Evolutionary conservation across 2,329 filamentous ascomycete genomes (phyloP).

Genomic region (Penicillium capsulatum): DNA sequence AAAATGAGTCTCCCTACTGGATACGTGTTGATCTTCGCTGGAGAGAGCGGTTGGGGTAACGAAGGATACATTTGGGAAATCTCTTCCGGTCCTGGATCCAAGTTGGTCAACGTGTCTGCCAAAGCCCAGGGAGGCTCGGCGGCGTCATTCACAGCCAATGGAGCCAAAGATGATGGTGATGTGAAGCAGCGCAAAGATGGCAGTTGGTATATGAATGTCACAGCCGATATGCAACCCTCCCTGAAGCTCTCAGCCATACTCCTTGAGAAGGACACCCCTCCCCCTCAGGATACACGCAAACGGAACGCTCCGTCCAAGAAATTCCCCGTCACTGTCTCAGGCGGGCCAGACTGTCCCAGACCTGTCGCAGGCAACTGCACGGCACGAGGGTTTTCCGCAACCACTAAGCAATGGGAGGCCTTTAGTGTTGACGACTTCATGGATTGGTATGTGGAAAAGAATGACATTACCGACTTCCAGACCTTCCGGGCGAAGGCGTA

Average conservation of each 20-base stretch:
- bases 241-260: background rate
- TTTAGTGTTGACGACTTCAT: too few relatives aligned
- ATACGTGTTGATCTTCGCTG: background rate
- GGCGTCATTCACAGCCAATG: background rate
- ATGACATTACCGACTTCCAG: too few relatives aligned
- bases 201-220: background rate
- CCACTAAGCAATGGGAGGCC: too few relatives aligned
- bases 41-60: background rate
- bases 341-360: too few relatives aligned
- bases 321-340: too few relatives aligned
- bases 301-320: too few relatives aligned
- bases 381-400: too few relatives aligned
- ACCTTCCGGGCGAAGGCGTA: too few relatives aligned
- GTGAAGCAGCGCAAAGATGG: background rate
- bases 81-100: background rate
- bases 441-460: too few relatives aligned
- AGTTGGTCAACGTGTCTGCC: background rate
- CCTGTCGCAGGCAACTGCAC: too few relatives aligned
- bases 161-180: background rate
- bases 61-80: background rate
- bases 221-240: background rate
- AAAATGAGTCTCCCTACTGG: background rate
- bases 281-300: too few relatives aligned
- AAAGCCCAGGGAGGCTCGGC: background rate
- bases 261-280: background rate